Percentiles rank a stretch among this genome's conserved stretches.
phyloP scores from a whole-genome alignment of 1,284 basidiomycete genomes.

The Irpex sp. region DNA sequence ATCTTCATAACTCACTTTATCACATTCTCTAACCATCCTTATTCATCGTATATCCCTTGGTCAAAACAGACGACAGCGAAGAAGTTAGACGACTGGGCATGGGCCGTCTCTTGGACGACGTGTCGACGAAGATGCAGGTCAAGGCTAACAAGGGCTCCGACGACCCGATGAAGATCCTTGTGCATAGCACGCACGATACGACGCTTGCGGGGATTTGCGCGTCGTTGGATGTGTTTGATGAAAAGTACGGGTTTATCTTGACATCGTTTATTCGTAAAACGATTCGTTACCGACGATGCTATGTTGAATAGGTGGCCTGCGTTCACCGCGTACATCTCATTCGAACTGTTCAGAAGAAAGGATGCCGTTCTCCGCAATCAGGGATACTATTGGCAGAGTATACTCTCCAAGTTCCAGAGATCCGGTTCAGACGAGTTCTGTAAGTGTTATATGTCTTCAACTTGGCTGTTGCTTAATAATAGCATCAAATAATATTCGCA shows the following conservation, averaged over 20 bases:
- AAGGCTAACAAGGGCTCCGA: slow-evolving; percentile 39
- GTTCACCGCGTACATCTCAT: slow-evolving; percentile 70
- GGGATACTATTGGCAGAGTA: slow-evolving; percentile 26
- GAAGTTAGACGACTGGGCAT: slow-evolving; percentile 77
- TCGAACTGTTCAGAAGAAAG: slow-evolving; percentile 63
- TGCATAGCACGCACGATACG: slow-evolving; percentile 78
- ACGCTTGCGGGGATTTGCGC: slow-evolving; percentile 64
- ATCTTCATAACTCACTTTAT: neutral
- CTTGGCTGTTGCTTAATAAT: no score
- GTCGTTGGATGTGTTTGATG: slow-evolving; percentile 75
- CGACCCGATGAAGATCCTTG: slow-evolving; percentile 56
- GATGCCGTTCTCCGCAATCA: neutral
- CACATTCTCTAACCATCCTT: slow-evolving; percentile 3
- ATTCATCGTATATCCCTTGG: neutral
- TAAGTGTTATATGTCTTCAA: slow-evolving; percentile 21
- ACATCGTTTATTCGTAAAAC: no score
- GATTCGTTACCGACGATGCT: neutral
- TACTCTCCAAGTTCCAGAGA: slow-evolving; percentile 23
- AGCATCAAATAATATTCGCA: slow-evolving; percentile 22
- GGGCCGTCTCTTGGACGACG: slow-evolving; percentile 67
- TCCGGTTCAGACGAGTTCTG: slow-evolving; percentile 37
- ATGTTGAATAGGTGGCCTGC: slow-evolving; percentile 59
- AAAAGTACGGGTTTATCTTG: slow-evolving; percentile 39
- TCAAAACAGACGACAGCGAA: slow-evolving; percentile 57
- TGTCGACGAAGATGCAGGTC: slow-evolving; percentile 57